phyloP scores from a whole-genome alignment of 371 early-diverging fungal species.

The Mortierella sp. region DNA sequence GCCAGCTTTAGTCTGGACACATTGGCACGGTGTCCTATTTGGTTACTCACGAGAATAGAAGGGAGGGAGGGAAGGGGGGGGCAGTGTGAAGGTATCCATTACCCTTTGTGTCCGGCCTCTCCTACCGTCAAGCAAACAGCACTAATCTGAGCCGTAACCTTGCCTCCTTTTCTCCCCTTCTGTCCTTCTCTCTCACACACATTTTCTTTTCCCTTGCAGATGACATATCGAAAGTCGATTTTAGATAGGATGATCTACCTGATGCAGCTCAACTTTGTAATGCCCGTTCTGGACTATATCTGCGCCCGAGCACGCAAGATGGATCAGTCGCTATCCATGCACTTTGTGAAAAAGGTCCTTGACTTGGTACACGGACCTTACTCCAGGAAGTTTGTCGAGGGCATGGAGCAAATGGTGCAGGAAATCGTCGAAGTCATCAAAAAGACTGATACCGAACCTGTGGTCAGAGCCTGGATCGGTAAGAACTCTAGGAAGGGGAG shows the following conservation, averaged over 20 bases:
- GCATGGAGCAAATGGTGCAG: constrained; percentile 54
- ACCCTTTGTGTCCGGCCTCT: too few relatives aligned
- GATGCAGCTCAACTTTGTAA: constrained; percentile 67
- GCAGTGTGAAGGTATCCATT: too few relatives aligned
- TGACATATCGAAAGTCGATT: constrained; percentile 69
- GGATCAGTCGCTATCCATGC: constrained; percentile 67
- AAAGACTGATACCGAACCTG: constrained; percentile 56
- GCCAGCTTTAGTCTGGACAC: too few relatives aligned
- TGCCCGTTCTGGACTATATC: constrained; percentile 69
- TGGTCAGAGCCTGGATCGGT: constrained; percentile 58
- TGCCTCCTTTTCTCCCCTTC: not conserved
- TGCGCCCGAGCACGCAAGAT: constrained; percentile 56
- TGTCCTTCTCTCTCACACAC: not conserved
- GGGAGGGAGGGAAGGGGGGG: not conserved
- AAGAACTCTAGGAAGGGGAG: constrained; percentile 22
- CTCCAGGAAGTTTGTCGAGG: constrained; percentile 57
- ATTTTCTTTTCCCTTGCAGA: constrained; percentile 50
- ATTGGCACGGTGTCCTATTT: too few relatives aligned
- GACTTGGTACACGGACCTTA: constrained; percentile 62
- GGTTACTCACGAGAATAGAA: too few relatives aligned
- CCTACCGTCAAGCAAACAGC: too few relatives aligned
- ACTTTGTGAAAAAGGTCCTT: constrained; percentile 63
- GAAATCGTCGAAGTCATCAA: constrained; percentile 60
- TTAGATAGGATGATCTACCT: constrained; percentile 73
- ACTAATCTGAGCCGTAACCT: not conserved